Conservation (phyloP, 257 asterid genomes). For the Solanum verrucosum region DNA sequence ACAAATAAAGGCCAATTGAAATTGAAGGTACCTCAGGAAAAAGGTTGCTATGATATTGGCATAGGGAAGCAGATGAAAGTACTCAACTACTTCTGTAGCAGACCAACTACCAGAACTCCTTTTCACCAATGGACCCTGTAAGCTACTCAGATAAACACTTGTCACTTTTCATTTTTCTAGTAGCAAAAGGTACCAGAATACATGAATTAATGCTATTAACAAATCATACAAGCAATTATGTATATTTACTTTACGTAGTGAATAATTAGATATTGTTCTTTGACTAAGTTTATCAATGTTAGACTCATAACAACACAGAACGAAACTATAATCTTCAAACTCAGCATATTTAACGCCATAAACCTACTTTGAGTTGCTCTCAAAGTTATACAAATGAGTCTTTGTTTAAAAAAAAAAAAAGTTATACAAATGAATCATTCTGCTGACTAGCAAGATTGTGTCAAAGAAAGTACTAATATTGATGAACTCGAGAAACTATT, state of each 20-base stretch:
- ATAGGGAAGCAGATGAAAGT: constrained; percentile 55
- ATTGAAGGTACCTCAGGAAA: constrained; percentile 34
- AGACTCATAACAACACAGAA: neutral
- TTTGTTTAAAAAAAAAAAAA: no score
- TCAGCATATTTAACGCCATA: neutral
- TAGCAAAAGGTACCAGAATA: neutral
- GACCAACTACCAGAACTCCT: constrained; percentile 27
- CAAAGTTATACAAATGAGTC: neutral
- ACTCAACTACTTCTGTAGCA: constrained; percentile 27
- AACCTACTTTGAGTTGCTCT: neutral
- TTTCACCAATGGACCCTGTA: constrained; percentile 50
- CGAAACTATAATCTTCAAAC: neutral
- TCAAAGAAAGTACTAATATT: neutral
- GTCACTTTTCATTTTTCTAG: neutral
- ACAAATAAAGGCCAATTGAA: neutral
- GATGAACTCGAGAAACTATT: neutral
- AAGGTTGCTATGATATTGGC: constrained; percentile 36
- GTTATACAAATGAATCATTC: neutral
- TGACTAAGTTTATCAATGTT: neutral
- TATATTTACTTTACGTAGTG: neutral
- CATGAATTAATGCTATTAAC: neutral
- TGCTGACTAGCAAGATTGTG: neutral
- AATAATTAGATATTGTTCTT: neutral
- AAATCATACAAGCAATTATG: neutral
- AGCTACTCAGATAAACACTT: constrained; percentile 22